A percentile compares a stretch with the other conserved stretches of the same genome.
Evolutionary conservation across 2,329 filamentous ascomycete genomes (phyloP).

Genomic region (Fusarium albidum): DNA sequence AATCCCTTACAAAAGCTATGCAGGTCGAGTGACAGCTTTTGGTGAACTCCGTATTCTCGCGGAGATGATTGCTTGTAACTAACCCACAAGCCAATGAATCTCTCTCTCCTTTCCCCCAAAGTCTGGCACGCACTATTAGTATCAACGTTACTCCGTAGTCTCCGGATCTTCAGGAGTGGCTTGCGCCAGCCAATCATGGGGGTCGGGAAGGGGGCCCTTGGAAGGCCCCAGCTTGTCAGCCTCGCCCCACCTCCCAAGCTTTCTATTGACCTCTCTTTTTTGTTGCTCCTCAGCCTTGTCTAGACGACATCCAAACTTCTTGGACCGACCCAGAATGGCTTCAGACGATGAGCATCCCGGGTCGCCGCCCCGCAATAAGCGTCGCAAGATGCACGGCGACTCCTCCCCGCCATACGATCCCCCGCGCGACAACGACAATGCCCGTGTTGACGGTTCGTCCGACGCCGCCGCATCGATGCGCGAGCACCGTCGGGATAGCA

Average conservation of each 20-base stretch:
- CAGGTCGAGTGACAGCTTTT: too few relatives aligned
- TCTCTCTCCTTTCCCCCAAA: slow-evolving; percentile 28
- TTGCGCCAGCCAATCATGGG: slow-evolving; percentile 26
- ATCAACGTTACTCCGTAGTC: too few relatives aligned
- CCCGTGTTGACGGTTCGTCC: slow-evolving; percentile 13
- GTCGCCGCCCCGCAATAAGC: slow-evolving; percentile 43
- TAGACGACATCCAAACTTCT: slow-evolving; percentile 24
- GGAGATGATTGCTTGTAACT: slow-evolving; percentile 19
- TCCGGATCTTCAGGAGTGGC: slow-evolving; percentile 40
- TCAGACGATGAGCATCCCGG: slow-evolving; percentile 38
- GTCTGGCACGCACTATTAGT: too few relatives aligned
- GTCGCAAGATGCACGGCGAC: slow-evolving; percentile 44
- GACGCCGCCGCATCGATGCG: slow-evolving; percentile 31
- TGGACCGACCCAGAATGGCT: slow-evolving; percentile 38
- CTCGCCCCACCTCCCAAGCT: slow-evolving; percentile 26
- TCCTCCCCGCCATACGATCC: slow-evolving; percentile 41
- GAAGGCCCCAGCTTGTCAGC: slow-evolving; percentile 22
- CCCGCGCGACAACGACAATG: slow-evolving; percentile 28
- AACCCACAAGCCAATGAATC: slow-evolving; percentile 19
- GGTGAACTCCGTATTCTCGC: slow-evolving; percentile 10
- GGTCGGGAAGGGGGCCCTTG: too few relatives aligned
- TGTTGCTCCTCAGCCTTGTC: slow-evolving; percentile 32
- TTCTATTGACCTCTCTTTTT: slow-evolving; percentile 5
- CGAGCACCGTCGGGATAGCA: slow-evolving; percentile 28
- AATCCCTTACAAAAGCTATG: too few relatives aligned